phyloP scores from a whole-genome alignment of 805 yeast genomes.

The Candida methanosorbosa region DNA sequence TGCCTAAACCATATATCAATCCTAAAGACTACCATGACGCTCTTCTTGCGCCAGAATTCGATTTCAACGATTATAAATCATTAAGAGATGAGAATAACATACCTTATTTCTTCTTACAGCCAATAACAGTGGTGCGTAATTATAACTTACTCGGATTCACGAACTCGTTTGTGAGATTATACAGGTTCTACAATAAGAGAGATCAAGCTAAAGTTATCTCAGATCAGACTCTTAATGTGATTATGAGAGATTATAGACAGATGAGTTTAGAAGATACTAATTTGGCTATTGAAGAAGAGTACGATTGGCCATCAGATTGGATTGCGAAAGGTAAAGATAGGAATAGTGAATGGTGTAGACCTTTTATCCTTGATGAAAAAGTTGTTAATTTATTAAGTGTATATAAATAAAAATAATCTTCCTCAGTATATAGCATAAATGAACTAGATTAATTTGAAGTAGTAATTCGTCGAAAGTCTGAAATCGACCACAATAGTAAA shows the following conservation, averaged over 20 bases:
- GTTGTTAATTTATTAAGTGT: constrained; percentile 46
- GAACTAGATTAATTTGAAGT: too few relatives aligned
- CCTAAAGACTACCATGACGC: constrained; percentile 50
- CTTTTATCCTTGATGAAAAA: constrained; percentile 60
- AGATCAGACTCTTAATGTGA: constrained; percentile 31
- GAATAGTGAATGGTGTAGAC: constrained; percentile 83
- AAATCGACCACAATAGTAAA: too few relatives aligned
- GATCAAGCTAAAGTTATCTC: constrained; percentile 61
- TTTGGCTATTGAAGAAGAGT: constrained; percentile 54
- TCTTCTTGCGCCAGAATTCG: constrained; percentile 53
- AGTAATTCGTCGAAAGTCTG: too few relatives aligned
- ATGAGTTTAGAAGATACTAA: constrained; percentile 36
- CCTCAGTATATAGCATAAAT: too few relatives aligned
- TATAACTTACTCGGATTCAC: constrained; percentile 75
- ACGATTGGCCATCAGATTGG: constrained; percentile 86
- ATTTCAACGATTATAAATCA: constrained; percentile 19
- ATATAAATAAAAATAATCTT: too few relatives aligned
- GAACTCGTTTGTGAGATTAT: constrained; percentile 67
- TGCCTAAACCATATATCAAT: constrained; percentile 55
- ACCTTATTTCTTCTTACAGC: constrained; percentile 65
- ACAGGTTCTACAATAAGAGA: constrained; percentile 70
- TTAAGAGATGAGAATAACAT: constrained; percentile 27
- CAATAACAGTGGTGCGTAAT: constrained; percentile 65
- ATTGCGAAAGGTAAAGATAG: constrained; percentile 64
- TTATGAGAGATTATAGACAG: constrained; percentile 40